Conservation (phyloP, 2,329 filamentous ascomycete genomes). For the Trichoderma aggressivum region DNA sequence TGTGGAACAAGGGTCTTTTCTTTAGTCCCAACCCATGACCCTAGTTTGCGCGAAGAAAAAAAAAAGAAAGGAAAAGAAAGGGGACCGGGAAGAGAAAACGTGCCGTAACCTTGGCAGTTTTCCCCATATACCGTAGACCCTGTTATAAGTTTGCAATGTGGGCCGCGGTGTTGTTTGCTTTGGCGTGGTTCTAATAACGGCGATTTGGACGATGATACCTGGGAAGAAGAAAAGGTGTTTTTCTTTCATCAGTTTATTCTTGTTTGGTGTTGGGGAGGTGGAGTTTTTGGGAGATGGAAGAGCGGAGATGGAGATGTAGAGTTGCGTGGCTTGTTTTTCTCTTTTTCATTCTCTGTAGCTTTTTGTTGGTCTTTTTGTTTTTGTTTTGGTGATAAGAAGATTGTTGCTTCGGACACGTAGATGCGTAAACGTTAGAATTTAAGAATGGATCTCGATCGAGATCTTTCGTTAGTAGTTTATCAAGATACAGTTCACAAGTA, state of each 20-base stretch:
- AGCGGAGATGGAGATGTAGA: background rate
- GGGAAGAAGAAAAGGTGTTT: background rate
- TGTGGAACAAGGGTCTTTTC: background rate
- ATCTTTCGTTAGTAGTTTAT: background rate
- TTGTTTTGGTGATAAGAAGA: background rate
- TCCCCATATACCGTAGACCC: background rate
- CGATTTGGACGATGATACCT: background rate
- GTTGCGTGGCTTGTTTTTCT: background rate
- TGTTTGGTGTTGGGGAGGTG: background rate
- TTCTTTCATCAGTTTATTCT: background rate
- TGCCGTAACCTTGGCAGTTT: background rate
- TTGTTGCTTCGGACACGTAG: background rate
- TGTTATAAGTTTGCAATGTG: background rate
- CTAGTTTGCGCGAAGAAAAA: background rate
- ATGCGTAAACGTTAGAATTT: background rate
- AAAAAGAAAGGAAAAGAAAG: background rate
- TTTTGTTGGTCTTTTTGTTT: background rate
- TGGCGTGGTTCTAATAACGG: no score
- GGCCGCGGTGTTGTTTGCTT: background rate
- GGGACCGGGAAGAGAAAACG: background rate
- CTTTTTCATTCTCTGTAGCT: background rate
- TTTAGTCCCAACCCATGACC: background rate
- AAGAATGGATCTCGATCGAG: background rate
- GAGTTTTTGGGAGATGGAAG: background rate
- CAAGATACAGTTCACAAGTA: fast-evolving